Conservation (phyloP, 257 asterid genomes). For the Rehmannia glutinosa region DNA sequence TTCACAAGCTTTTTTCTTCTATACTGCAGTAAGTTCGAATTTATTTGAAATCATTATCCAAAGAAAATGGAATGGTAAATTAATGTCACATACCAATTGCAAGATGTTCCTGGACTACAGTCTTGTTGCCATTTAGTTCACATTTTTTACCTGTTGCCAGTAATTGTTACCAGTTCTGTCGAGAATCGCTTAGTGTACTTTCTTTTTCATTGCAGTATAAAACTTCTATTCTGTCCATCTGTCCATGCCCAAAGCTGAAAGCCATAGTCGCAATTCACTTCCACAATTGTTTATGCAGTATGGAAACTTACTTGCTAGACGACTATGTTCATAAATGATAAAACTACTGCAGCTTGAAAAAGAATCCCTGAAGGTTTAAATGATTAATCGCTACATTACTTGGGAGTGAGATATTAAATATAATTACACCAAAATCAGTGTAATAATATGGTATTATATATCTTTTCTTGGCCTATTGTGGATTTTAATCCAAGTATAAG, state of each 20-base stretch:
- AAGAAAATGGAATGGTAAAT: not conserved
- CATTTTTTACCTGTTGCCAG: not conserved
- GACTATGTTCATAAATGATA: not conserved
- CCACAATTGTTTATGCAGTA: not conserved
- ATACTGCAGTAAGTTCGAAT: not conserved
- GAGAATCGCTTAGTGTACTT: not conserved
- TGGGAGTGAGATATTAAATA: not conserved
- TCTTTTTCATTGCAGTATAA: not conserved
- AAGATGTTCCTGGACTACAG: not conserved
- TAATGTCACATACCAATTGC: not conserved
- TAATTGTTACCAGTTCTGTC: not conserved
- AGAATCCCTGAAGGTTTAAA: not conserved
- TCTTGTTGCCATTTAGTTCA: not conserved
- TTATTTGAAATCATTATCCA: not conserved
- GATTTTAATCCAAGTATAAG: not conserved
- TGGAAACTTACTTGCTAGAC: not conserved
- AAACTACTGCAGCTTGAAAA: not conserved
- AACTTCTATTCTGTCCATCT: not conserved
- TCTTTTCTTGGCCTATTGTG: not conserved
- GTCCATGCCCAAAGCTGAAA: not conserved
- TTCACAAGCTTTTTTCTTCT: not conserved
- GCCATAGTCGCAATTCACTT: not conserved
- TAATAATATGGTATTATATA: not conserved
- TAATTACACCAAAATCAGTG: not conserved
- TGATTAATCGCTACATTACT: not conserved